phyloP scores from a whole-genome alignment of 768 basidiomycete species.

The Lactifluus echinatus region DNA sequence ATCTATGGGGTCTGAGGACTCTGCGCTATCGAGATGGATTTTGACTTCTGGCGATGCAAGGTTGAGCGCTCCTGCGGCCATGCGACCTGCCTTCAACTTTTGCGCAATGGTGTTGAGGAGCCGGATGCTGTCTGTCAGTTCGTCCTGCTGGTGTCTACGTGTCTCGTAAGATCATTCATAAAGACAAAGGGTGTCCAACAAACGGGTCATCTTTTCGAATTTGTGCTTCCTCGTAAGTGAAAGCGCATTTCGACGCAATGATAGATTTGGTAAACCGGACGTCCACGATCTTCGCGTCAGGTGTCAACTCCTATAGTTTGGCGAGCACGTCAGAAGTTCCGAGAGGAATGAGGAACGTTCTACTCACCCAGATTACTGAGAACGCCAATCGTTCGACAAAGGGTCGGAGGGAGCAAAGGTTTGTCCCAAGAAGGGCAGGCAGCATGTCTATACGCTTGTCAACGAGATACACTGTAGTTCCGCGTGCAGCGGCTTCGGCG shows the following conservation, averaged over 20 bases:
- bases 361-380: conserved; percentile 87
- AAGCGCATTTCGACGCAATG: conserved; percentile 91
- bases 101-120: conserved; percentile 80
- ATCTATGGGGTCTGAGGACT: conserved; percentile 92
- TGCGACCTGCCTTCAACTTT: conserved; percentile 76
- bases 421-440: conserved; percentile 87
- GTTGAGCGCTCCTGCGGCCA: conserved; percentile 95
- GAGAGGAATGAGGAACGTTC: neutral
- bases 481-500: conserved; percentile 86
- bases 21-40: conserved; percentile 87
- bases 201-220: conserved; percentile 87
- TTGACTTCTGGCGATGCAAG: conserved; percentile 98
- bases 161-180: neutral
- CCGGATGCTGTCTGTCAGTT: conserved; percentile 77
- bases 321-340: conserved; percentile 11
- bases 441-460: conserved; percentile 99
- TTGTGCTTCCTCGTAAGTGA: conserved; percentile 96
- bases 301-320: conserved; percentile 72
- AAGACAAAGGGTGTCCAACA: conserved; percentile 25
- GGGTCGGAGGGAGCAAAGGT: conserved; percentile 87
- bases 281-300: conserved; percentile 82
- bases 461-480: conserved; percentile 95
- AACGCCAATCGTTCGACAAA: conserved; percentile 93
- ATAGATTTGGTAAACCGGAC: conserved; percentile 93
- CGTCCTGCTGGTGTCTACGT: conserved; percentile 63